phyloP scores from a whole-genome alignment of 805 yeast species.

The Pichia californica region DNA sequence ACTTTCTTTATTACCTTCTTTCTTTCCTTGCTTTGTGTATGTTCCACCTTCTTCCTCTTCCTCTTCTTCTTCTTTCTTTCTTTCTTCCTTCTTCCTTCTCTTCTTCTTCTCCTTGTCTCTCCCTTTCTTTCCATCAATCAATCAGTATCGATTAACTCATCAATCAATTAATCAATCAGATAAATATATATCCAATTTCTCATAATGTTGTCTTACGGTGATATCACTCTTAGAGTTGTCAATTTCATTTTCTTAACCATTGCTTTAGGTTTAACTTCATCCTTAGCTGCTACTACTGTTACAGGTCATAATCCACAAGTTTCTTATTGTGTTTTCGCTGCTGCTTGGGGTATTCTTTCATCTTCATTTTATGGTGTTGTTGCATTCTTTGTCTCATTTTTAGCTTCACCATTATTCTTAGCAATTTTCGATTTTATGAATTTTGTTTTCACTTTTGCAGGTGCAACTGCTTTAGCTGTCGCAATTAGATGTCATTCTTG shows the following conservation, averaged over 20 bases:
- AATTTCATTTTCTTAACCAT: slow-evolving; percentile 74
- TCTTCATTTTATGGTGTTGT: slow-evolving; percentile 72
- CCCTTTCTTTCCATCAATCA: background rate
- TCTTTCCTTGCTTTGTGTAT: background rate
- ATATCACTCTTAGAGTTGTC: slow-evolving; percentile 63
- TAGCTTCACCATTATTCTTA: slow-evolving; percentile 84
- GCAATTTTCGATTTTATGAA: slow-evolving; percentile 78
- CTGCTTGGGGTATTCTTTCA: slow-evolving; percentile 78
- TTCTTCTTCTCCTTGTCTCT: background rate
- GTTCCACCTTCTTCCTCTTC: background rate
- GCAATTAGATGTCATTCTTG: slow-evolving; percentile 86
- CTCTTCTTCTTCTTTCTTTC: background rate
- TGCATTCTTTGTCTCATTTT: slow-evolving; percentile 69
- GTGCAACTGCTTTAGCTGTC: slow-evolving; percentile 90
- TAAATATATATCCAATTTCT: background rate
- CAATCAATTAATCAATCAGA: background rate
- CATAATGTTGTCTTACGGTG: slow-evolving; percentile 56
- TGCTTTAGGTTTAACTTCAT: slow-evolving; percentile 81
- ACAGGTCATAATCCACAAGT: slow-evolving; percentile 66
- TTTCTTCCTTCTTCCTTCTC: background rate
- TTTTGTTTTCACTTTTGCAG: slow-evolving; percentile 88
- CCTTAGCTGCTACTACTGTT: slow-evolving; percentile 63
- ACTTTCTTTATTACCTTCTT: no score
- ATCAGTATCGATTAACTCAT: background rate
- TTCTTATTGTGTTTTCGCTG: slow-evolving; percentile 80